These are phyloP conservation scores for Boletus rubropictus DNA, from an alignment of 768 basidiomycete species.

Conservation along the genomic window DNA sequence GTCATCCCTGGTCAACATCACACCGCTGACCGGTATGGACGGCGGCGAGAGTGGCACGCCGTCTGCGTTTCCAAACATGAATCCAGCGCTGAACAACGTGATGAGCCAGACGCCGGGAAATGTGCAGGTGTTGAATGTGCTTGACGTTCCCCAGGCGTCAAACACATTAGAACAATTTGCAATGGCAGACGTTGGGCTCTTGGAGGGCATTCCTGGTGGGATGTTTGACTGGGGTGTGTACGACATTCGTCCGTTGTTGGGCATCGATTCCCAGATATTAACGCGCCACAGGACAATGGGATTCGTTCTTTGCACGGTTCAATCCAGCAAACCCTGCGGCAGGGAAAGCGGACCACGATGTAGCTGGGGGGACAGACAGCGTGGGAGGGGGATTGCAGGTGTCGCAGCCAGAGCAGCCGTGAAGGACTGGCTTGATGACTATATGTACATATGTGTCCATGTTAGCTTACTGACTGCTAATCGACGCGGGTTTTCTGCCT, in stretches of 20 bases:
- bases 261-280: background rate
- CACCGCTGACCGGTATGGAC: constrained; percentile 36
- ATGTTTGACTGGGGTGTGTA: constrained; percentile 85
- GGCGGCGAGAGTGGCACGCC: constrained; percentile 22
- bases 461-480: constrained; percentile 9
- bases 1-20: constrained; percentile 52
- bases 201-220: constrained; percentile 74
- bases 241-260: constrained; percentile 18
- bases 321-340: constrained; percentile 12
- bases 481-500: constrained; percentile 3
- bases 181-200: constrained; percentile 58
- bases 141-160: constrained; percentile 55
- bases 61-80: constrained; percentile 50
- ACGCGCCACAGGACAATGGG: constrained; percentile 63
- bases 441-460: constrained; percentile 18
- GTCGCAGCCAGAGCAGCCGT: background rate
- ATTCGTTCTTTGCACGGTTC: constrained; percentile 70
- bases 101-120: constrained; percentile 36
- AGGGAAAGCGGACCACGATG: constrained; percentile 1
- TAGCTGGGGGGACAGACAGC: background rate
- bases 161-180: constrained; percentile 58
- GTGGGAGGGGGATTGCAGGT: background rate
- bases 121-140: constrained; percentile 73
- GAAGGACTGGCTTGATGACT: background rate
- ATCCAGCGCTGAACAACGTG: constrained; percentile 64